Evolutionary conservation across 2,329 filamentous ascomycete species (phyloP), one percentile per base, ranked within the genome.

Genomic region (Talaromyces rugulosus): DNA sequence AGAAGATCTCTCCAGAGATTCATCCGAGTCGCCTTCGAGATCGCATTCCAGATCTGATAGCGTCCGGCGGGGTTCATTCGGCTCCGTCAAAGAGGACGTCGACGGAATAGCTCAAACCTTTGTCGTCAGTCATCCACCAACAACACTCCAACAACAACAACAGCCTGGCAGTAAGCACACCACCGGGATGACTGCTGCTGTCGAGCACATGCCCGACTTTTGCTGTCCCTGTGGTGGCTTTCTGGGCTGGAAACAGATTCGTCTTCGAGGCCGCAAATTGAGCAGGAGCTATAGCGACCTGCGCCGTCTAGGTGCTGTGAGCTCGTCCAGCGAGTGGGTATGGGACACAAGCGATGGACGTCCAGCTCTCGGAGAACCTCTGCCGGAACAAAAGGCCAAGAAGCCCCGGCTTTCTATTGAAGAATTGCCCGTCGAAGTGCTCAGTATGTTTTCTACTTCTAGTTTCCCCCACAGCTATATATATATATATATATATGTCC

Each of bases 341-440:
- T 79, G 76, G 77, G 77, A 80, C 56, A 65, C 66, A 14, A 68
- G 68, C 42, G 67, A 72, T 59, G 67, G 53, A 51, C 59, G 59
- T 56, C 64, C 64, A 2, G 59, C 67, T 33, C 62, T 65, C 56
- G 68, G 68, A 58, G 64, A 67, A 16, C 62, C 72, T 51, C 66
- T 69, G 59, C 64, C 65, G 33, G 63, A 68, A 58, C 58, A 66
- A 34, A 58, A 64, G 23, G 56, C 65, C 66, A 51, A 71, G 67
- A 52, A 72, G 66, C 44, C 61, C 4, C 58, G 70, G 64, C 79
- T 88, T 27, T 80, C 82, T 30, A 77, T 93, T 47, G 90, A 92
- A 78, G 84, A 74, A 64, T 81, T 93, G 7, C 89, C 89, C 0
- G 80, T 83, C 58, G 89, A 92, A 76, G 79, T 92, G 66, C 82